Evolutionary conservation across 148 eudicot species (phyloP).

Genomic region (Pouteria glomerata): DNA sequence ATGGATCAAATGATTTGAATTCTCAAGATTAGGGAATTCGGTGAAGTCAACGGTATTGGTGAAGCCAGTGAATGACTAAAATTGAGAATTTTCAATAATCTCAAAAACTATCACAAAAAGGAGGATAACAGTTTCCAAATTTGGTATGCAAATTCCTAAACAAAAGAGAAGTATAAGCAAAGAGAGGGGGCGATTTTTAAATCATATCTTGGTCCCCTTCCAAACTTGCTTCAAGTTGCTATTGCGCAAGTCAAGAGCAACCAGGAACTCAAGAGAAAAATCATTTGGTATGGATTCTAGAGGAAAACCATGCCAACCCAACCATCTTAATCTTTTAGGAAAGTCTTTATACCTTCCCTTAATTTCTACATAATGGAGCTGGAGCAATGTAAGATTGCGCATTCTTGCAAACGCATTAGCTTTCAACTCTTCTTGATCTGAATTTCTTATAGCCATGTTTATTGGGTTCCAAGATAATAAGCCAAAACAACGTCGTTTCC

Average conservation of each 20-base stretch:
- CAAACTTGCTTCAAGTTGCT: slow-evolving; percentile 1
- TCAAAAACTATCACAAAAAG: too few relatives aligned
- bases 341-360: background rate
- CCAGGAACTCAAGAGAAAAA: background rate
- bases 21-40: too few relatives aligned
- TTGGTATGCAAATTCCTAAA: too few relatives aligned
- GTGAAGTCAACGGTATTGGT: too few relatives aligned
- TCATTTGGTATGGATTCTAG: background rate
- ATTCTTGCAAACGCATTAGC: background rate
- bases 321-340: background rate
- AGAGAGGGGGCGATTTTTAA: too few relatives aligned
- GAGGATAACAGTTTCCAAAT: too few relatives aligned
- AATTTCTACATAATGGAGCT: background rate
- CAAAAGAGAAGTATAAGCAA: too few relatives aligned
- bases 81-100: too few relatives aligned
- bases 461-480: background rate
- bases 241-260: background rate
- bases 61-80: too few relatives aligned
- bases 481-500: background rate
- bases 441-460: background rate
- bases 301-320: slow-evolving; percentile 1
- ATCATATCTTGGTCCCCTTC: background rate
- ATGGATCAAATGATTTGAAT: too few relatives aligned
- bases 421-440: background rate
- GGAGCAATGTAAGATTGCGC: background rate